Base-by-base conservation (phyloP, 768 basidiomycete genomes). In the Crassisporium funariophilum region DNA sequence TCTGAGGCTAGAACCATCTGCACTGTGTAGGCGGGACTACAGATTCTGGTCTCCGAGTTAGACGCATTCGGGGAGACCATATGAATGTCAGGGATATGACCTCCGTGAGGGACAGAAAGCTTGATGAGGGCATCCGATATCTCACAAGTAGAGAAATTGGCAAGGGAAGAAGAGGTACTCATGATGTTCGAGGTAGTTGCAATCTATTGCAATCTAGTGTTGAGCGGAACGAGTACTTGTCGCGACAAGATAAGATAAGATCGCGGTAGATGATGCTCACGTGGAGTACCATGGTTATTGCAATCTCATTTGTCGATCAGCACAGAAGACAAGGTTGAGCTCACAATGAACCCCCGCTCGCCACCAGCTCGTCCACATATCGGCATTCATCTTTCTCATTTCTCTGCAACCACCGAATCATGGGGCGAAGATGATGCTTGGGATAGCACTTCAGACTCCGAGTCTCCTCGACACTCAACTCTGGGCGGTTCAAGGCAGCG, bases 371-470 rank as follows among this genome's bases (percentile, higher is more conserved):
- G 85, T 39, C 87, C 86, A 35, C 86, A 88, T 68, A 79, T 85
- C 50, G 85, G 78, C 34, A 70, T 88, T 34, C 76, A 80, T 49
- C 72, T 84, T 4, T 73, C 75, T 47, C 77, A 51, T 41, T 74
- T 69, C 55, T 77, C 67, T 47, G 39, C 61, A 38, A 52, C 62
- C 36, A 60, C 72, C 25, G 86, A 89, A 43, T n/a, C n/a, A n/a
- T 86, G 87, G 85, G 86, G 71, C n/a, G 88, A 90, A 62, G 89
- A 91, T 60, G 89, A 92, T 62, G 88, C 81, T 36, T 92, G 89
- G 89, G 89, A 91, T 68, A 86, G 84, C 57, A 75, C 78, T 41
- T 91, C 88, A 13, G 89, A 91, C 68, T 83, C 83, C 36, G 88
- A 88, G 65, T 83, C 79, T 44, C 79, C 78, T 46, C 77, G 74